Evolutionary conservation across 768 basidiomycete species (phyloP).

Genomic region (Lentinula boryana): DNA sequence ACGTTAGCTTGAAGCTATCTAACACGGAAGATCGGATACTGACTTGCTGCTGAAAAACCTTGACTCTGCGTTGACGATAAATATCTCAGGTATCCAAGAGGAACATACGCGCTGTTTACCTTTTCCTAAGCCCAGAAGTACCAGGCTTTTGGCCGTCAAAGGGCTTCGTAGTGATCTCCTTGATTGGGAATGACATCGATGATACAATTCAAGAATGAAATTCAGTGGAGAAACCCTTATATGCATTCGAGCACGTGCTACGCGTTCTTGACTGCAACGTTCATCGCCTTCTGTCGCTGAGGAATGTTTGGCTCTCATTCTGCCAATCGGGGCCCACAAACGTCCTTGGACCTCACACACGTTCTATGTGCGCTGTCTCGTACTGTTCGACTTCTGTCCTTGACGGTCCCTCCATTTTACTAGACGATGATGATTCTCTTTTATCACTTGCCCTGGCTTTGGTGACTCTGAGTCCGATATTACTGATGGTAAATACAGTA

Average conservation of each 20-base stretch:
- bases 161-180: conserved; percentile 76
- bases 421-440: conserved; percentile 59
- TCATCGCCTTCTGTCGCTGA: neutral
- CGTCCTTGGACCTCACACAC: conserved; percentile 61
- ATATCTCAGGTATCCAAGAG: conserved; percentile 10
- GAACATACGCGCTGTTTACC: conserved; percentile 38
- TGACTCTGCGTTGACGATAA: conserved; percentile 58
- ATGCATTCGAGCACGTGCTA: neutral
- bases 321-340: conserved; percentile 23
- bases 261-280: neutral
- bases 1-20: conserved; percentile 8
- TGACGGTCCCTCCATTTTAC: neutral
- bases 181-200: conserved; percentile 42
- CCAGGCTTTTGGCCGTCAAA: conserved; percentile 96
- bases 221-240: neutral
- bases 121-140: conserved; percentile 95
- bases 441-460: conserved; percentile 54
- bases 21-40: conserved; percentile 16
- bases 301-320: neutral
- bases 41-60: conserved; percentile 96
- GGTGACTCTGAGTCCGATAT: conserved; percentile 62
- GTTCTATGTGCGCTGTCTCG: conserved; percentile 46
- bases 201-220: neutral
- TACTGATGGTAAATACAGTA: conserved; percentile 53
- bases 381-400: neutral